Conservation (phyloP, 345 rosid species). For the Ceriops tagal region DNA sequence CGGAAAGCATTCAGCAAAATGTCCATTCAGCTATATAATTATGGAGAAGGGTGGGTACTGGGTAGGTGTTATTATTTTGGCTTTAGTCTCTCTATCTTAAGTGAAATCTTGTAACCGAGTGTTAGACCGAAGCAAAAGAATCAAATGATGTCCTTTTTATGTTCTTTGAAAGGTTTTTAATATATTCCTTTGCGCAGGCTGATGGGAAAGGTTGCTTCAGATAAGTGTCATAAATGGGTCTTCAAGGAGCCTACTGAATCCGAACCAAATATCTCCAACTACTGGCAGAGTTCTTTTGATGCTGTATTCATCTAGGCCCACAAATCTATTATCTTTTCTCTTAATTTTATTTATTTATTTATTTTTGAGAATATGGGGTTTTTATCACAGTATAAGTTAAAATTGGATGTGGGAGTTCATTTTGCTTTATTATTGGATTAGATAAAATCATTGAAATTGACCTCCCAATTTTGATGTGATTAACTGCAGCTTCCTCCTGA, state of each 20-base stretch:
- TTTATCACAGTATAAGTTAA: background rate
- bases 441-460: constrained; percentile 32
- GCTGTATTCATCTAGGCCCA: constrained; percentile 51
- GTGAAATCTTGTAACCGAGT: background rate
- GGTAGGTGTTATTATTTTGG: constrained; percentile 66
- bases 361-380: no score
- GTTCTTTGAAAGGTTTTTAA: constrained; percentile 11
- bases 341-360: no score
- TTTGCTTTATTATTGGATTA: constrained; percentile 20
- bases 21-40: constrained; percentile 99
- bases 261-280: constrained; percentile 90
- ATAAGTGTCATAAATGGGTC: constrained; percentile 99
- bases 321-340: background rate
- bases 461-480: constrained; percentile 23
- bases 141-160: background rate
- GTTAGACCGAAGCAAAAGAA: background rate
- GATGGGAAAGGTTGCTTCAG: constrained; percentile 99
- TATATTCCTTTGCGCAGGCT: constrained; percentile 45
- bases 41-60: constrained; percentile 99
- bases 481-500: constrained; percentile 89
- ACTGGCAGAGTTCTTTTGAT: constrained; percentile 99
- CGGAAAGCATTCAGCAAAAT: constrained; percentile 99
- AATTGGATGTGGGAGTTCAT: constrained; percentile 7
- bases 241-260: constrained; percentile 95
- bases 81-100: background rate